Evolutionary conservation across 352 stramenopile genomes (phyloP), one percentile per base, ranked within the genome.

Genomic region (Phytopythium vexans): DNA sequence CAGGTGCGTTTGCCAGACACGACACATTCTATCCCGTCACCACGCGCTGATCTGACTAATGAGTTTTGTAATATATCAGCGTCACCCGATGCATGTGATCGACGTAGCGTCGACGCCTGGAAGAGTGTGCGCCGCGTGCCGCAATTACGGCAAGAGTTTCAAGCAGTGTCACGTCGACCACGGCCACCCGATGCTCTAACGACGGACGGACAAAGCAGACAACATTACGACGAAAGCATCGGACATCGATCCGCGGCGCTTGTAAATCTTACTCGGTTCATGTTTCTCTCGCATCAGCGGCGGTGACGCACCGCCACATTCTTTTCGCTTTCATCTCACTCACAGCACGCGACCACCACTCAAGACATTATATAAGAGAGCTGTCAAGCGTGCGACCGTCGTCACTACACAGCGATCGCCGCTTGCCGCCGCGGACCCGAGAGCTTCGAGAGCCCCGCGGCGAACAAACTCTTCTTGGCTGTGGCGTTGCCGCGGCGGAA

Each of bases 401-500:
- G 21, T 27, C 21, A 27, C 51, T 79, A 85, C 34, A 85, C 74
- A 15, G 74, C 66, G 64, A 85, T 82, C 6, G 71, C 56, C 31
- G 71, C 40, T 39, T 77, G 68, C 33, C 55, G 56, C 43, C 65
- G 64, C 41, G 68, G 39, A 38, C 58, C 61, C 31, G 61, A 64
- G 40, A 77, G 46, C 58, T 65, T 77, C 15, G 64, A 69, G 8
- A 77, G 52, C 6, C 68, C 68, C 34, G 56, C 32, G 14, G 74
- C 72, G 42, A 93, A 93, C 33, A 93, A 55, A 71, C 80, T 93
- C 55, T 66, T 83, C 57, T 88, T 91, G 56, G 86, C 75, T 33
- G 74, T 90, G 38, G 71, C 74, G 41, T 88, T 90, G 14, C 83
- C 80, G 54, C 80, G 80, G 50, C 85, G 82, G 58, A 95, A 95